Conservation (phyloP, 495 filamentous ascomycete species). For the Cercophora newfieldiana region DNA sequence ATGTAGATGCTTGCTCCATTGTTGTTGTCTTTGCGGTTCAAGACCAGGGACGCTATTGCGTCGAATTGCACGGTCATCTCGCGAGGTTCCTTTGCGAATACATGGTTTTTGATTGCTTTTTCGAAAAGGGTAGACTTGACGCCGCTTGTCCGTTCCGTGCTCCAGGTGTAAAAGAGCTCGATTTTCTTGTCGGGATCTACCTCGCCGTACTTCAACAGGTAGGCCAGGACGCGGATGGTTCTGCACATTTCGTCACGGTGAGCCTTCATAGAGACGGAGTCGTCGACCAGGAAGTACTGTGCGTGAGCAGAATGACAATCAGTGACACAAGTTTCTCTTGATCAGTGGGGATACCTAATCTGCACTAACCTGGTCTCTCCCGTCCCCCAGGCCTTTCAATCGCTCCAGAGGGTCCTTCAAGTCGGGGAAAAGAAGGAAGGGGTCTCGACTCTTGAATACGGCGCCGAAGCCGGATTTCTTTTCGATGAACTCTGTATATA, state of each 20-base stretch:
- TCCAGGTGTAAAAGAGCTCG: constrained; percentile 4
- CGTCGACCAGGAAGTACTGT: constrained; percentile 10
- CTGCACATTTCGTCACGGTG: constrained; percentile 3
- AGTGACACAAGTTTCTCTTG: too few relatives aligned
- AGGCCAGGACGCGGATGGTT: constrained; percentile 1
- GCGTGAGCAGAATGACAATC: not conserved
- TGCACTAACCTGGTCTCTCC: constrained; percentile 11
- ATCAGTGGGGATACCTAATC: too few relatives aligned
- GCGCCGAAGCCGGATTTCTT: too few relatives aligned
- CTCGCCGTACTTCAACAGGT: constrained; percentile 3
- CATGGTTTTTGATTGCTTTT: not conserved
- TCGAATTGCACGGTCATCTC: not conserved
- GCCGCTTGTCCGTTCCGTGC: not conserved
- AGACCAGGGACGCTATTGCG: not conserved
- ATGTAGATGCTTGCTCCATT: constrained; percentile 7
- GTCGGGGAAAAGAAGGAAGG: too few relatives aligned
- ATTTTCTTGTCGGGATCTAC: constrained; percentile 12
- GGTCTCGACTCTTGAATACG: too few relatives aligned
- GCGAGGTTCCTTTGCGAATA: not conserved
- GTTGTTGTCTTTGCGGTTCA: not conserved
- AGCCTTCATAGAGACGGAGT: not conserved
- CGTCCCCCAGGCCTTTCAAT: not conserved
- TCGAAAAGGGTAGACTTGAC: not conserved
- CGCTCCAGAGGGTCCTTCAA: not conserved
- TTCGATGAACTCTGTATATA: not conserved